These are phyloP conservation scores for Phellopilus nigrolimitatus DNA, from an alignment of 1,284 basidiomycete species.

Conservation along the genomic window DNA sequence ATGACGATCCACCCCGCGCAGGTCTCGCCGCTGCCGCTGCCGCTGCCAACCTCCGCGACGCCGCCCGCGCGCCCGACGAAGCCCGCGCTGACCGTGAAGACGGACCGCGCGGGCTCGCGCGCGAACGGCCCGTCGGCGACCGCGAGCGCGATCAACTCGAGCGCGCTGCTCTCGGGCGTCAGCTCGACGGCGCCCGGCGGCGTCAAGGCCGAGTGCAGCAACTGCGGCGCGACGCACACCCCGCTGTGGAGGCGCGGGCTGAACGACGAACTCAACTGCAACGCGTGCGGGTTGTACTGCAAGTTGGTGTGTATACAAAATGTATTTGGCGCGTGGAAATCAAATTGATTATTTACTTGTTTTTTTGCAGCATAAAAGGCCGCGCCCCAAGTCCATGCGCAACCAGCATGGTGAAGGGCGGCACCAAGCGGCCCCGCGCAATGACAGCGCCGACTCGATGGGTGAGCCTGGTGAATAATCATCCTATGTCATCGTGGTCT, in stretches of 20 bases:
- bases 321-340: constrained; percentile 18
- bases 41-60: neutral
- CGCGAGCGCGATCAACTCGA: constrained; percentile 55
- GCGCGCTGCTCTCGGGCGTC: constrained; percentile 21
- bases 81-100: constrained; percentile 11
- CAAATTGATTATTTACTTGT: constrained; percentile 25
- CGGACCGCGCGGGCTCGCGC: neutral
- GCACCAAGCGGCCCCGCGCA: constrained; percentile 54
- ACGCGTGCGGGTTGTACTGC: constrained; percentile 77
- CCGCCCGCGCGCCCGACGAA: neutral
- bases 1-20: constrained; percentile 13
- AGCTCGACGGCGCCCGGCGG: constrained; percentile 57
- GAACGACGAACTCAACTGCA: constrained; percentile 81
- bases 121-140: neutral
- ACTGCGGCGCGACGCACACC: constrained; percentile 80
- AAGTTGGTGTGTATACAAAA: constrained; percentile 52
- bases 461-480: constrained; percentile 28
- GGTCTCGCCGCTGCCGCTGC: neutral
- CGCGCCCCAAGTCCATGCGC: constrained; percentile 79
- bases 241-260: constrained; percentile 77
- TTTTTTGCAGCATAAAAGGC: constrained; percentile 63
- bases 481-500: constrained; percentile 31
- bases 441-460: constrained; percentile 39
- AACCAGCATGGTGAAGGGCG: constrained; percentile 64
- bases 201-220: constrained; percentile 77